Base-by-base conservation (phyloP, 2,329 filamentous ascomycete genomes). In the Trichoderma atrobrunneum region DNA sequence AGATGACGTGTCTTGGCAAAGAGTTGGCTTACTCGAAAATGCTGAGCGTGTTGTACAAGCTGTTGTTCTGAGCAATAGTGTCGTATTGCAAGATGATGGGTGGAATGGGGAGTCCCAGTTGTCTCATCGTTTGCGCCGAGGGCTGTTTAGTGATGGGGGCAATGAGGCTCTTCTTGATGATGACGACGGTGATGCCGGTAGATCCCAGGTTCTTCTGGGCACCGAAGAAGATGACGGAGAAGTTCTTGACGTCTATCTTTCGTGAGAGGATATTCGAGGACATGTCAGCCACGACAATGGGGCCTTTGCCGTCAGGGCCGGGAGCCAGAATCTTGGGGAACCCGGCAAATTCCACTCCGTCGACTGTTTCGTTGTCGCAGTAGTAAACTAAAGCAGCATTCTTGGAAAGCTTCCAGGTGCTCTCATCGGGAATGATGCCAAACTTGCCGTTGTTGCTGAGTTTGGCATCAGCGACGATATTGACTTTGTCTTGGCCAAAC, bases 161-260 rank as follows among this genome's bases (percentile, higher is more conserved):
- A 2, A 98, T 87, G 34, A 98, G 85, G 74, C 85, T 89, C 84
- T 97, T 97, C 80, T 91, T 92, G 78, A 98, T 86, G 63, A 98
- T 91, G 16, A 92, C 91, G 32, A 97, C 92, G 7, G 95, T 96
- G 73, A 98, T 88, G 72, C 95, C 95, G 1, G 95, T 91, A 3
- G 89, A 89, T 32, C 95, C 95, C 12, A 98, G 87, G 82, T 98
- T 98, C 88, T 98, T 98, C 81, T 98, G 95, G 0, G 95, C 94
- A 61, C 95, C 94, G 74, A 94, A 97, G 84, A 98, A 98, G 79
- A 98, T 92, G 76, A 92, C 85, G 1, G 91, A 92, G 82, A 92
- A 97, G 79, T 96, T 95, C 76, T 85, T 86, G 62, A 97, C 88
- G 39, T 95, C 91, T 28, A 98, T 88, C 74, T 87, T 88, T 57